A percentile compares a stretch with the other conserved stretches of the same genome.
These are phyloP conservation scores for Kwoniella sp. DNA, from an alignment of 768 basidiomycete species.

Conservation along the genomic window DNA sequence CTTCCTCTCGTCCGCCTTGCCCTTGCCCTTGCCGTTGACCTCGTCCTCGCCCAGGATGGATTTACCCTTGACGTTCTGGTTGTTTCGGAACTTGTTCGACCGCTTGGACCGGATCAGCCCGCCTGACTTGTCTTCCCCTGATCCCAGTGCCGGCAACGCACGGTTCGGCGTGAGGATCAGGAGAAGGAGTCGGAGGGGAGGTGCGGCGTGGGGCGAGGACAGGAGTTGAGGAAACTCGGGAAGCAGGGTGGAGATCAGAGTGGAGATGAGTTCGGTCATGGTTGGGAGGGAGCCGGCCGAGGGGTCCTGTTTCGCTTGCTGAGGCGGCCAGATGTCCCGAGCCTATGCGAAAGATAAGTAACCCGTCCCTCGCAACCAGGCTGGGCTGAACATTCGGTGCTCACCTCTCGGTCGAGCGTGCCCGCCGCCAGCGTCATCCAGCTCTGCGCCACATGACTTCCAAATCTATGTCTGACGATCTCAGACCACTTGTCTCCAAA, in stretches of 20 bases:
- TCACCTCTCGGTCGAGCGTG: conserved; percentile 53
- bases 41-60: conserved; percentile 60
- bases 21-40: conserved; percentile 35
- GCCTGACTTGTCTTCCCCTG: conserved; percentile 43
- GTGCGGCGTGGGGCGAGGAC: conserved; percentile 84
- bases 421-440: conserved; percentile 58
- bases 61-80: conserved; percentile 68
- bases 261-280: conserved; percentile 47
- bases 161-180: conserved; percentile 65
- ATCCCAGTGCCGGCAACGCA: conserved; percentile 49
- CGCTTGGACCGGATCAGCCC: conserved; percentile 70
- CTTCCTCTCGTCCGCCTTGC: conserved; percentile 17
- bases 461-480: conserved; percentile 68
- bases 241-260: conserved; percentile 51
- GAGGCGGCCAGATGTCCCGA: conserved; percentile 44
- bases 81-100: conserved; percentile 73
- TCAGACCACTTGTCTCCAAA: conserved; percentile 77
- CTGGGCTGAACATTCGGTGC: conserved; percentile 1
- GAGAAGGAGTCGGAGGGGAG: conserved; percentile 76
- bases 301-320: conserved; percentile 47
- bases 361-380: neutral
- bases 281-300: conserved; percentile 40
- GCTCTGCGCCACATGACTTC: conserved; percentile 92
- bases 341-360: conserved; percentile 2
- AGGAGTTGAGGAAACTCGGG: conserved; percentile 63